Base-by-base conservation (phyloP, 2,329 filamentous ascomycete species). In the Dactylonectria macrodidyma region DNA sequence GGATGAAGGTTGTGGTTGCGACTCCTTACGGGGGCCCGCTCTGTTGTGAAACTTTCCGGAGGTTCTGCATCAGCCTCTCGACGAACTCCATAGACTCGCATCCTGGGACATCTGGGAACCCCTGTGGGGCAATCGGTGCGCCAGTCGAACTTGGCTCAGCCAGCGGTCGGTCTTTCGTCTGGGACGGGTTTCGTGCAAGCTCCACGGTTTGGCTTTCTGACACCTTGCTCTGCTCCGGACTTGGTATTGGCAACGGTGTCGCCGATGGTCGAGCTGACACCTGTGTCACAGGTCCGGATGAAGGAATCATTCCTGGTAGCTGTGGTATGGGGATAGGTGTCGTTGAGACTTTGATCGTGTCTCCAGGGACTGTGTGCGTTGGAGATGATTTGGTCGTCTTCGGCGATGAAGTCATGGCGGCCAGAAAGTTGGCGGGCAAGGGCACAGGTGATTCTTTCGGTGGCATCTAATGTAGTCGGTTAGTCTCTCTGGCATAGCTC, bases 41-140 rank as follows among this genome's bases (percentile, higher is more conserved):
- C 26, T 73, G 73, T 19, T 73, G 73, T 26, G 79, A 81, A 10
- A 82, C 83, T 57, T 83, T 80, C 48, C 83, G 82, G 14, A 89
- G 78, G 69, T 88, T 87, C 50, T 77, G 75, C 81, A 89, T 84
- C 81, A 89, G 85, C 68, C 83, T 83, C 74, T 88, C 85, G 51
- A 89, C 82, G 47, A 88, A 80, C 30, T 84, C 79, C 78, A 83
- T 82, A n/a, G 83, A 84, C 71, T 84, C 84, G 56, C 78, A 73
- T 11, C 80, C 81, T 9, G 84, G 81, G 24, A 84, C 81, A 61
- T 85, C 83, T 2, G 82, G 77, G 57, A 84, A 81, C 16, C 79
- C 80, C 41, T 80, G 80, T n/a, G 69, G 69, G 26, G 61, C 51
- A 8, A 54, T 26, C 16, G 55, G 51, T 34, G 50, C 44, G 46